Evolutionary conservation across 208 protist species (phyloP).

Genomic region (Wallacemonas sp.): DNA sequence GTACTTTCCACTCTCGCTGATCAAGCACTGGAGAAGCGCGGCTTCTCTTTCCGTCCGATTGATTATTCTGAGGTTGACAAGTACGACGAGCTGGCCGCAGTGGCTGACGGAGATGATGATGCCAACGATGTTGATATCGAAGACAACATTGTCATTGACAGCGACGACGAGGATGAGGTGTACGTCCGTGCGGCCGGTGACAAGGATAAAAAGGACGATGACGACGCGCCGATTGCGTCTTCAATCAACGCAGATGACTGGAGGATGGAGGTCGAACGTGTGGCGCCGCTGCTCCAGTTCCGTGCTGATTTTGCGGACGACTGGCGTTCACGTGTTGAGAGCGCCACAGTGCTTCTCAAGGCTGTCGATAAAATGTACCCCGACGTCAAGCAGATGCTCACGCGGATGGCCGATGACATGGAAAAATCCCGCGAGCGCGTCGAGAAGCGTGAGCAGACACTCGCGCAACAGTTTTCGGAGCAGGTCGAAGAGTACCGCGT

Average conservation of each 20-base stretch:
- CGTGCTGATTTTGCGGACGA: conserved; percentile 59
- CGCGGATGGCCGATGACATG: conserved; percentile 79
- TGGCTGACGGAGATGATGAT: conserved; percentile 77
- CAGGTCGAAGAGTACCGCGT: conserved; percentile 89
- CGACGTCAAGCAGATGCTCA: conserved; percentile 85
- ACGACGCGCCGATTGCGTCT: conserved; percentile 45
- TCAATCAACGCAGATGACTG: conserved; percentile 84
- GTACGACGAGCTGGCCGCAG: conserved; percentile 78
- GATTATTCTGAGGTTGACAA: conserved; percentile 79
- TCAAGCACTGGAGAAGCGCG: conserved; percentile 60
- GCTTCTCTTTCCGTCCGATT: conserved; percentile 61
- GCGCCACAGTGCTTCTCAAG: conserved; percentile 75
- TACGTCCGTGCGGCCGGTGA: conserved; percentile 57
- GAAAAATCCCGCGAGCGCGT: conserved; percentile 87
- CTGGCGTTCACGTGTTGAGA: conserved; percentile 87
- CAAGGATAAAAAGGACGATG: conserved; percentile 41
- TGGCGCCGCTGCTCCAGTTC: conserved; percentile 82
- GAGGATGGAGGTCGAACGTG: conserved; percentile 88
- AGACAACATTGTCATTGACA: conserved; percentile 87
- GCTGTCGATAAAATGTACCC: conserved; percentile 91
- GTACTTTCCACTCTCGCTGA: conserved; percentile 75
- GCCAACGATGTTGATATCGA: conserved; percentile 54
- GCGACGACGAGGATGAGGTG: conserved; percentile 85
- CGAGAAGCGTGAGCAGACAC: conserved; percentile 88
- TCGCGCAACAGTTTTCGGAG: conserved; percentile 90